phyloP scores from a whole-genome alignment of 495 filamentous ascomycete species.

The Lichenothelia convexa region DNA sequence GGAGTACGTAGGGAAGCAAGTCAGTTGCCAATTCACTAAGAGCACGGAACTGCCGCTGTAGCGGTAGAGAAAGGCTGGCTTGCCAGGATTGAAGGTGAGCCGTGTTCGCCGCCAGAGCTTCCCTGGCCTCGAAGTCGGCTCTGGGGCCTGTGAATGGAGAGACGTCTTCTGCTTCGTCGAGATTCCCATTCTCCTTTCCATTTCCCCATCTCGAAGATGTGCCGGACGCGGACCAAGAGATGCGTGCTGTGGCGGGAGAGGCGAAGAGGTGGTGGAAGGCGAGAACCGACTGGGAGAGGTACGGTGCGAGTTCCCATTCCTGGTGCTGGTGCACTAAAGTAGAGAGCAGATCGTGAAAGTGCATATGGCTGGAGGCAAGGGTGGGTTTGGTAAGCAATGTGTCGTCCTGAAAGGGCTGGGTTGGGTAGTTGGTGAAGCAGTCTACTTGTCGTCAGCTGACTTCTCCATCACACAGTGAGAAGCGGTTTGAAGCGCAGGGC shows the following conservation, averaged over 20 bases:
- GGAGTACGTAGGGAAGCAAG: constrained; percentile 63
- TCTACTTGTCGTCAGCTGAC: constrained; percentile 19
- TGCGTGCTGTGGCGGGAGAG: constrained; percentile 21
- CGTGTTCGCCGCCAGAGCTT: constrained; percentile 52
- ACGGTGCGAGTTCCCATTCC: constrained; percentile 75
- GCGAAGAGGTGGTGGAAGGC: constrained; percentile 91
- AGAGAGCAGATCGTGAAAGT: constrained; percentile 77
- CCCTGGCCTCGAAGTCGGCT: constrained; percentile 62
- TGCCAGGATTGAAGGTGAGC: constrained; percentile 35
- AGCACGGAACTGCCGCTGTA: constrained; percentile 60
- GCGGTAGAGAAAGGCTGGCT: constrained; percentile 34
- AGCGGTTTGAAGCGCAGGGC: neutral
- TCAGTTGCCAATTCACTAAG: constrained; percentile 57
- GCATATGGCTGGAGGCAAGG: constrained; percentile 77
- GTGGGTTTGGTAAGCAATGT: constrained; percentile 75
- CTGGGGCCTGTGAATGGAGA: constrained; percentile 62
- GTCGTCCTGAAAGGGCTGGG: constrained; percentile 81
- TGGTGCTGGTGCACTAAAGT: constrained; percentile 53
- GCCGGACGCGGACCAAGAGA: neutral
- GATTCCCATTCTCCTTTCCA: constrained; percentile 20
- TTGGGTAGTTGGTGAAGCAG: constrained; percentile 69
- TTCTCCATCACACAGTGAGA: no score
- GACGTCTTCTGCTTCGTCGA: constrained; percentile 32
- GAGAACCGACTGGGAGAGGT: constrained; percentile 66
- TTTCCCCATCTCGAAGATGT: neutral